Evolutionary conservation across 2,329 filamentous ascomycete species (phyloP), one percentile per base, ranked within the genome.

Genomic region (Trichoderma endophyticum): DNA sequence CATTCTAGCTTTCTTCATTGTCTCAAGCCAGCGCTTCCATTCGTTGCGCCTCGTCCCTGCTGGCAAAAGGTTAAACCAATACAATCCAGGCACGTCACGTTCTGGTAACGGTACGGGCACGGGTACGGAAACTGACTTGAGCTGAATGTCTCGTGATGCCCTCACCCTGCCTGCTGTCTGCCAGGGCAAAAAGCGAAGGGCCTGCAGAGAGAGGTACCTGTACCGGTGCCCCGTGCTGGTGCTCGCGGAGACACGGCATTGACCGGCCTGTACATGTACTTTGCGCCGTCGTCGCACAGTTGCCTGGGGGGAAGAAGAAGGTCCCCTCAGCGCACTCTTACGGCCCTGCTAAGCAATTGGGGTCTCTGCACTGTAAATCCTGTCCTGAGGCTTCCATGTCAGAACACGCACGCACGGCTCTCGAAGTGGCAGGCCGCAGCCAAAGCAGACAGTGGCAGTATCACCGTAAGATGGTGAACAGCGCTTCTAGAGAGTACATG

Each of bases 101-200:
- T 54, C 48, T 12, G 18, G 30, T 30, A n/a, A 3, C 3, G 28
- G 56, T 6, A 28, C 51, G 48, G 9, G 6, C 8, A 15, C 15
- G 24, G 26, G 51, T 56, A 28, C 24, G 26, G 51, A 12, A 28
- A 18, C 59, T 26, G 43, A 7, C 43, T 56, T 21, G 28, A 57
- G 64, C 32, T n/a, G 51, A 57, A 7, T 68, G 65, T 60, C 54
- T 68, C 54, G 65, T 68, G 65, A 68, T 60, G 43, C 65, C 15
- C 32, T 60, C 65, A 32, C 65, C 54, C 54, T 68, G 51, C 36
- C 34, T 30, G 63, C 63, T n/a, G 14, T 54, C 21, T 66, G 63
- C 63, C 48, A 48, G 30, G 63, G 24, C 63, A 12, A 43, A 9
- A 36, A 26, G 14, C 14, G 51, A 56, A 26, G 26, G 4, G 32